Percentiles rank a stretch among this genome's conserved stretches.
phyloP scores from a whole-genome alignment of 2,329 filamentous ascomycete species.

The Fusarium sp. region DNA sequence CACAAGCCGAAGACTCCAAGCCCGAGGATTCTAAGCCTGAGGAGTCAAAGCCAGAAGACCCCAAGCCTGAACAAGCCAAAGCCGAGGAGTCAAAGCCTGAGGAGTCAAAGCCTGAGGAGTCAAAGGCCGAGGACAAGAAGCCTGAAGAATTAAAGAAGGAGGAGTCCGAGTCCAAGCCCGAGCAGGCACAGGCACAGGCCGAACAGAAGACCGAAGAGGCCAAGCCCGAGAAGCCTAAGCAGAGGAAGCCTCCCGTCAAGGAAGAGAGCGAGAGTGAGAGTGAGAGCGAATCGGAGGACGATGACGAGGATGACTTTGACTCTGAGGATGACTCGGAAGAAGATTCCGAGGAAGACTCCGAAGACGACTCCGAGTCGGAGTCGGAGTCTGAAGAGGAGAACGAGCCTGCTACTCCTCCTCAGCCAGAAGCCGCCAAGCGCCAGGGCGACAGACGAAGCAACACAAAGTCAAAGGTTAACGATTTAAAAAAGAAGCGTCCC shows the following conservation, averaged over 20 bases:
- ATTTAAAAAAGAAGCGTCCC: slow-evolving; percentile 35
- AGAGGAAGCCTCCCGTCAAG: slow-evolving; percentile 22
- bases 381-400: slow-evolving; percentile 44
- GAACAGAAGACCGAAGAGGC: slow-evolving; percentile 15
- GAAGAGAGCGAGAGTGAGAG: slow-evolving; percentile 39
- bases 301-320: slow-evolving; percentile 37
- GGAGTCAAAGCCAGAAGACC: slow-evolving; percentile 17
- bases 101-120: slow-evolving; percentile 15
- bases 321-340: slow-evolving; percentile 39
- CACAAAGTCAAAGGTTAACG: slow-evolving; percentile 37
- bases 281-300: slow-evolving; percentile 10
- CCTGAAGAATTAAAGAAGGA: slow-evolving; percentile 28
- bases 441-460: slow-evolving; percentile 13
- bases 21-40: slow-evolving; percentile 25
- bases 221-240: slow-evolving; percentile 30
- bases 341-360: slow-evolving; percentile 35
- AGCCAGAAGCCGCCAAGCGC: slow-evolving; percentile 16
- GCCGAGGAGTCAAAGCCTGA: slow-evolving; percentile 15
- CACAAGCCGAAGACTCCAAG: slow-evolving; percentile 13
- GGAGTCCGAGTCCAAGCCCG: slow-evolving; percentile 17
- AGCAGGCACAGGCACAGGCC: slow-evolving; percentile 21
- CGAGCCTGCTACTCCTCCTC: slow-evolving; percentile 46
- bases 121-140: slow-evolving; percentile 25
- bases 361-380: slow-evolving; percentile 37
- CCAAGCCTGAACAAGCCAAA: slow-evolving; percentile 7